phyloP scores from a whole-genome alignment of 2,329 filamentous ascomycete species.

The Talaromyces sp. region DNA sequence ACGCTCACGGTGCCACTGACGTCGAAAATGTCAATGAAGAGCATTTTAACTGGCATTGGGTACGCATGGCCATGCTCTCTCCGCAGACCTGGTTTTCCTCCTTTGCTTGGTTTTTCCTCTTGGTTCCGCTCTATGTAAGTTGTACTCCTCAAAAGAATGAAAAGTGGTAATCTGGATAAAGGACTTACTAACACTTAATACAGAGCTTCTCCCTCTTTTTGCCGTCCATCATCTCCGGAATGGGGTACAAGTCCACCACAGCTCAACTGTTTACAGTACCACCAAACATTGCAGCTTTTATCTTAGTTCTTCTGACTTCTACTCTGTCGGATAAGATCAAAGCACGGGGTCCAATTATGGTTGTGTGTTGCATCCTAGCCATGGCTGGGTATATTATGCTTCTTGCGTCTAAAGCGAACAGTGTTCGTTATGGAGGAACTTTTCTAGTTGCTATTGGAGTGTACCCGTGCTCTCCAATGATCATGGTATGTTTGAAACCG shows the following conservation, averaged over 20 bases:
- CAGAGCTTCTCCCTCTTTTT: constrained; percentile 41
- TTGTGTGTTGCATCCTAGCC: constrained; percentile 22
- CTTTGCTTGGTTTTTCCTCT: constrained; percentile 14
- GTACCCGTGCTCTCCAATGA: constrained; percentile 21
- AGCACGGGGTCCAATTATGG: constrained; percentile 26
- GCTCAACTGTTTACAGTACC: constrained; percentile 35
- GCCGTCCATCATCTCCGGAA: constrained; percentile 39
- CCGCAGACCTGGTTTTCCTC: constrained; percentile 25
- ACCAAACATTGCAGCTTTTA: constrained; percentile 29
- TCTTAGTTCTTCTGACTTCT: constrained; percentile 27
- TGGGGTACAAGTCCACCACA: constrained; percentile 36
- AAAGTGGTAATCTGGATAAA: neutral
- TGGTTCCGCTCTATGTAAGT: constrained; percentile 25
- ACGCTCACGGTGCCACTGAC: neutral
- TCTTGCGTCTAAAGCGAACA: constrained; percentile 21
- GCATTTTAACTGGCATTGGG: constrained; percentile 33
- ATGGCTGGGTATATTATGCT: constrained; percentile 33
- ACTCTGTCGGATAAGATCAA: constrained; percentile 27
- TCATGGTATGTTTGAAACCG: constrained; percentile 16
- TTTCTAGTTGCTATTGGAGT: constrained; percentile 29
- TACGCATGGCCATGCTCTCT: constrained; percentile 24
- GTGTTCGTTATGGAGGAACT: constrained; percentile 32
- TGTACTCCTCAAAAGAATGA: neutral
- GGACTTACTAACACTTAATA: neutral
- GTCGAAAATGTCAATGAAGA: neutral